Evolutionary conservation across 257 asterid species (phyloP).

Genomic region (Perilla frutescens): DNA sequence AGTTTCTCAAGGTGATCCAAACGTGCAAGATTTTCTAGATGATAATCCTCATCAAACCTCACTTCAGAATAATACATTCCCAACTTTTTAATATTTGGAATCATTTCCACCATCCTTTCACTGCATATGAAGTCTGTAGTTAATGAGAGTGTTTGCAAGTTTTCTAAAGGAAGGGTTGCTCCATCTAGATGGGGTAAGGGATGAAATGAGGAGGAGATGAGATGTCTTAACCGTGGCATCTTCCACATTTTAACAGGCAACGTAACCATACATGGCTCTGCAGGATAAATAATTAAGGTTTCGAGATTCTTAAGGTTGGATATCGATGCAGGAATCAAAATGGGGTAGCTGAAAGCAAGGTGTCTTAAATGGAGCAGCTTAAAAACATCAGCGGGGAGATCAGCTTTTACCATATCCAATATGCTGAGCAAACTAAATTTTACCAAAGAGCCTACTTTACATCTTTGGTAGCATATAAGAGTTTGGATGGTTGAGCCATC

Average conservation of each 20-base stretch:
- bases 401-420: not conserved
- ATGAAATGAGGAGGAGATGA: not conserved
- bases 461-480: not conserved
- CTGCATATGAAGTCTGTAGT: not conserved
- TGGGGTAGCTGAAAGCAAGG: slow-evolving; percentile 12
- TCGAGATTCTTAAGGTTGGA: slow-evolving; percentile 1
- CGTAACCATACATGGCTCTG: not conserved
- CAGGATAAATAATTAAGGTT: not conserved
- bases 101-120: not conserved
- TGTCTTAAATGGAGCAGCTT: slow-evolving; percentile 14
- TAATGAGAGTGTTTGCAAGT: not conserved
- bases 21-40: not conserved
- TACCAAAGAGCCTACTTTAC: not conserved
- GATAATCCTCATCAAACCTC: not conserved
- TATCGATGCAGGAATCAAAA: not conserved
- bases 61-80: not conserved
- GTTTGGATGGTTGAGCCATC: not conserved
- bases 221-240: slow-evolving; percentile 5
- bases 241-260: slow-evolving; percentile 9
- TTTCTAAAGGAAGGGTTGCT: not conserved
- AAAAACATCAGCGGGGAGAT: not conserved
- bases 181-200: not conserved
- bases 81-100: slow-evolving; percentile 16
- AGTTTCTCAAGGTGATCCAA: slow-evolving; percentile 6
- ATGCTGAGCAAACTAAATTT: slow-evolving; percentile 11